Conservation (phyloP, 768 basidiomycete species). For the Mycena capillaripes region DNA sequence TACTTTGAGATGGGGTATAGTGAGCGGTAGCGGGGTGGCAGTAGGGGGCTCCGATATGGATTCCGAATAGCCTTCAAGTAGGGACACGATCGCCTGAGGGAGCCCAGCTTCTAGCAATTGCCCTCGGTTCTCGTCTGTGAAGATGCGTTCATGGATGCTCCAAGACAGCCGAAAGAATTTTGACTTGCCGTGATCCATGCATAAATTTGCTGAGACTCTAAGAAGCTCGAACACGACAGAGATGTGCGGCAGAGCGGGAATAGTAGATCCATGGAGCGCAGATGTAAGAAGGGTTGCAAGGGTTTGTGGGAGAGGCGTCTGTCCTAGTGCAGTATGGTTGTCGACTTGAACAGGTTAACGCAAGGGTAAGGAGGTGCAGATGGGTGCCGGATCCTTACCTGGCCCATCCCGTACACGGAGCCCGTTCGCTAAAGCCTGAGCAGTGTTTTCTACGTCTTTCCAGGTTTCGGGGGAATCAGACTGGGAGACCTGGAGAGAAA, state of each 20-base stretch:
- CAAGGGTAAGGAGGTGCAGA: slow-evolving; percentile 18
- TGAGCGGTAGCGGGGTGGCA: slow-evolving; percentile 61
- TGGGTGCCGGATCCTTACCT: slow-evolving; percentile 51
- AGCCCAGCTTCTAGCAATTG: slow-evolving; percentile 78
- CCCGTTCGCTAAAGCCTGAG: slow-evolving; percentile 72
- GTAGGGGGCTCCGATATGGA: slow-evolving; percentile 52
- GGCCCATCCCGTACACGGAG: slow-evolving; percentile 69
- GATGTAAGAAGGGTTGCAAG: slow-evolving; percentile 72
- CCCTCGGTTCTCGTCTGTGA: slow-evolving; percentile 80
- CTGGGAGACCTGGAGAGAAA: slow-evolving; percentile 46
- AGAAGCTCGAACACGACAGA: slow-evolving; percentile 76
- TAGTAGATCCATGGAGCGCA: slow-evolving; percentile 64
- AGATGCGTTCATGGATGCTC: slow-evolving; percentile 3
- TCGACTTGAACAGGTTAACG: slow-evolving; percentile 63
- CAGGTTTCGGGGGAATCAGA: slow-evolving; percentile 57
- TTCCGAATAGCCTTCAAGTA: slow-evolving; percentile 80
- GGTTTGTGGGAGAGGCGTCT: slow-evolving; percentile 73
- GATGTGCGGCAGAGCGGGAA: slow-evolving; percentile 61
- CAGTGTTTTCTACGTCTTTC: slow-evolving; percentile 64
- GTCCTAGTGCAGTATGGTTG: slow-evolving; percentile 78
- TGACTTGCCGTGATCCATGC: slow-evolving; percentile 82
- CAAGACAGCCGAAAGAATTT: not conserved
- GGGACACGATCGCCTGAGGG: slow-evolving; percentile 73
- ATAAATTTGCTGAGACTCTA: slow-evolving; percentile 85
- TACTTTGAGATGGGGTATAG: slow-evolving; percentile 76